Percentiles rank a stretch among this genome's conserved stretches.
These are phyloP conservation scores for Candida patagonica DNA, from an alignment of 805 yeast species.

Conservation along the genomic window DNA sequence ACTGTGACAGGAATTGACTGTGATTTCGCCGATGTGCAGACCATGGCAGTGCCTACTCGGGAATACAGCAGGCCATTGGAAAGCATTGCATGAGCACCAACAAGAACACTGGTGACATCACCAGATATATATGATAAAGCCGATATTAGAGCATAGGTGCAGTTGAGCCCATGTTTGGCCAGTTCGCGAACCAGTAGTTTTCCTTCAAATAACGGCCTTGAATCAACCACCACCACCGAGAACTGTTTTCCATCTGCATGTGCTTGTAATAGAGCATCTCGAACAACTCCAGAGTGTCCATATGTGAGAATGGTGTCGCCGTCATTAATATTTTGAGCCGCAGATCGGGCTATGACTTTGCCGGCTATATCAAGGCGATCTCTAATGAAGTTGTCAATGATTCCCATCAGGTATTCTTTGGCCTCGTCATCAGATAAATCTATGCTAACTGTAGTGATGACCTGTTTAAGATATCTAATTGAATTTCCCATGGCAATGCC, in stretches of 20 bases:
- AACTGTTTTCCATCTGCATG: slow-evolving; percentile 52
- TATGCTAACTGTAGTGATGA: slow-evolving; percentile 72
- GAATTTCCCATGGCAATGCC: slow-evolving; percentile 96
- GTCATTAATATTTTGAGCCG: slow-evolving; percentile 64
- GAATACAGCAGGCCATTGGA: slow-evolving; percentile 91
- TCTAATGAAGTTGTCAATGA: slow-evolving; percentile 70
- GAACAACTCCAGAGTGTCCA: slow-evolving; percentile 80
- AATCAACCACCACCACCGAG: slow-evolving; percentile 79
- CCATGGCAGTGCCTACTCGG: slow-evolving; percentile 88
- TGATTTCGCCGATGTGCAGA: slow-evolving; percentile 83
- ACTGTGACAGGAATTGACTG: slow-evolving; percentile 90
- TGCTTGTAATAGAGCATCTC: slow-evolving; percentile 63
- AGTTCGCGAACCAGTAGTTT: slow-evolving; percentile 61
- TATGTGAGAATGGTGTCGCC: slow-evolving; percentile 77
- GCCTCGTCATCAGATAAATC: slow-evolving; percentile 61
- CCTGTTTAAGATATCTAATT: slow-evolving; percentile 93
- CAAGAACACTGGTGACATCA: slow-evolving; percentile 81
- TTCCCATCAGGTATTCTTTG: slow-evolving; percentile 49
- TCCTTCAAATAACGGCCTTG: slow-evolving; percentile 93
- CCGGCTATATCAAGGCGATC: slow-evolving; percentile 83
- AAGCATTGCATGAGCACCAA: slow-evolving; percentile 96
- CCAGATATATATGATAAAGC: slow-evolving; percentile 73
- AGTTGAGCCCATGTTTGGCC: slow-evolving; percentile 53
- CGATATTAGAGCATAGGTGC: slow-evolving; percentile 70
- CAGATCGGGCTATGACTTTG: slow-evolving; percentile 69